Evolutionary conservation across 1,284 basidiomycete genomes (phyloP), one percentile per base, ranked within the genome.

Genomic region (Pseudozyma sp.): DNA sequence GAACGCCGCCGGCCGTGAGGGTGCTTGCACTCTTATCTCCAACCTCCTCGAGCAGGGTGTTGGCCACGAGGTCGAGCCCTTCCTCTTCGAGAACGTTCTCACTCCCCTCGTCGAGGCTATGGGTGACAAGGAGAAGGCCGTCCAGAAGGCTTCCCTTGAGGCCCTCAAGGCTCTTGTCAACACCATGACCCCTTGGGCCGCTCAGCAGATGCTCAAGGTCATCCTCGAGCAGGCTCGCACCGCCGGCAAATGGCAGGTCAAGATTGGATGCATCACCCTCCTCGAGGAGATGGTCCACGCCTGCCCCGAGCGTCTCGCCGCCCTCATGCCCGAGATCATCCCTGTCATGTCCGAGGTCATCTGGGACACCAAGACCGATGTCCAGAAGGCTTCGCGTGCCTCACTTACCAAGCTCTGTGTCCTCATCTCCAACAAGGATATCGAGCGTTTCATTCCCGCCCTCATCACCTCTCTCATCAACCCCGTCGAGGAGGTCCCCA

Each of bases 321-420:
- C 90, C 84, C 91, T 93, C 85, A 97, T 95, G 89, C 95, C 96
- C 76, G 93, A 97, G 69, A 95, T 98, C 82, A 92, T 99, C 79
- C 97, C 97, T 73, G 89, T 97, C 85, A 93, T 99, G 86, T 87
- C 95, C 54, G 96, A 95, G 85, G 95, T 92, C 73, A 98, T 99
- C 85, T 98, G 95, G 95, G 97, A 99, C 88, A 99, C 97, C 88
- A 99, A 99, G 90, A 90, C 93, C 73, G 95, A 98, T 81, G 97
- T 99, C 87, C 97, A 98, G 92, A 99, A 97, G 90, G 93, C 95
- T 59, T 94, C 96, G 77, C 95, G 95, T 85, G 91, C 92, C 84
- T 92, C 95, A 72, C 91, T 99, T 83, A 94, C 93, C 85, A 95
- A 95, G 89, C 80, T 83, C 44, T 80, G 77, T 63, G 71, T 75